phyloP scores from a whole-genome alignment of 208 protist species.

The Trypanosoma boissoni region DNA sequence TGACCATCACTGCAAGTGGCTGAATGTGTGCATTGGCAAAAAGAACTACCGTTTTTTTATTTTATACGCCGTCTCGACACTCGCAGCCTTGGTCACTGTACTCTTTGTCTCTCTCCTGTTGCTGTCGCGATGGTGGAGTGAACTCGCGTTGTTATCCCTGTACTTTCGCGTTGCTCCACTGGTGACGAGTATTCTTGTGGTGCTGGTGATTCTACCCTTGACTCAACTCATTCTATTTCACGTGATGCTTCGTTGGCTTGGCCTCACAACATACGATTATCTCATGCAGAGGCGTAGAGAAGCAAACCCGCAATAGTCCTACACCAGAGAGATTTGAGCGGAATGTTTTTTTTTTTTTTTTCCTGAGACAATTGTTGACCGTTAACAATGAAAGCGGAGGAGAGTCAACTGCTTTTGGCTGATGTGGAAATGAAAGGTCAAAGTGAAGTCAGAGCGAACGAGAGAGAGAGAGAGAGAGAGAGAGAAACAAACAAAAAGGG shows the following conservation, averaged over 20 bases:
- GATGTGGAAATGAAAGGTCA: no score
- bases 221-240: constrained; percentile 67
- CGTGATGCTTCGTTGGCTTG: constrained; percentile 34
- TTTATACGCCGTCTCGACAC: constrained; percentile 38
- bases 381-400: no score
- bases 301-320: neutral
- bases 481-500: constrained; percentile 5
- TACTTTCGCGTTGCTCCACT: constrained; percentile 67
- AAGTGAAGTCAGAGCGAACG: constrained; percentile 12
- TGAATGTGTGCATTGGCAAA: constrained; percentile 87
- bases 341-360: neutral
- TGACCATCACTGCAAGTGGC: constrained; percentile 93
- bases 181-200: constrained; percentile 33
- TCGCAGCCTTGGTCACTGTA: constrained; percentile 26
- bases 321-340: neutral
- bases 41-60: constrained; percentile 83
- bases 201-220: constrained; percentile 34
- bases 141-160: constrained; percentile 33
- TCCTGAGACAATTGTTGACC: neutral
- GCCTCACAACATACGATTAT: constrained; percentile 64
- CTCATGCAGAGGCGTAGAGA: constrained; percentile 36
- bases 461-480: constrained; percentile 9
- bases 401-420: no score
- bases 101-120: constrained; percentile 30
- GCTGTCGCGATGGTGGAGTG: constrained; percentile 56